Evolutionary conservation across 202 grass and related monocot genomes (phyloP).

Genomic region (Brachypodium distachyon): DNA sequence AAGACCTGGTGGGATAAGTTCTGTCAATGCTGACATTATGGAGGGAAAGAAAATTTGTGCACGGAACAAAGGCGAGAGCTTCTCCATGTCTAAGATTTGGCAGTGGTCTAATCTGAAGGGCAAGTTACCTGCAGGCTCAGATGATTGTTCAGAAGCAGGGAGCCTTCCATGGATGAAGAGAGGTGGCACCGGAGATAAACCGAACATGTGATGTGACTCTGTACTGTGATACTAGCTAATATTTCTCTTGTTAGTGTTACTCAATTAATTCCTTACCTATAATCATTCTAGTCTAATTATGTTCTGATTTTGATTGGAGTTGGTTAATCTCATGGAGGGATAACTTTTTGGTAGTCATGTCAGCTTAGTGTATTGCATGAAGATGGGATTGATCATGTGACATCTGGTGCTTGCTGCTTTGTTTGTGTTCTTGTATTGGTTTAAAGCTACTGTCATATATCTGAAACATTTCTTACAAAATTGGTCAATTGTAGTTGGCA

Average conservation of each 20-base stretch:
- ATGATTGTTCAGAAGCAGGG: conserved; percentile 41
- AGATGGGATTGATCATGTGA: conserved; percentile 19
- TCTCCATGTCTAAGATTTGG: conserved; percentile 98
- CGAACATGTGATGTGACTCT: conserved; percentile 42
- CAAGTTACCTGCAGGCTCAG: conserved; percentile 53
- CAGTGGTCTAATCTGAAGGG: conserved; percentile 77
- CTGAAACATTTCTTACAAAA: neutral
- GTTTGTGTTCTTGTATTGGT: neutral
- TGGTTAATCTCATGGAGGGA: conserved; percentile 20
- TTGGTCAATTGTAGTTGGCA: neutral
- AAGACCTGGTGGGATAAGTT: conserved; percentile 40
- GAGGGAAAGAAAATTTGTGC: conserved; percentile 71
- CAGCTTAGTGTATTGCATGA: conserved; percentile 8
- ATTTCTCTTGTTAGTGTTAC: conserved; percentile 35
- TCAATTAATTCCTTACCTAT: conserved; percentile 41
- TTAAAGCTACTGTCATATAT: neutral
- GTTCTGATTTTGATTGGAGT: conserved; percentile 23
- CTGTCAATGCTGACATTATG: conserved; percentile 53
- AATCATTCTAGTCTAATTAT: conserved; percentile 35
- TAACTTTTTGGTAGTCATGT: conserved; percentile 6
- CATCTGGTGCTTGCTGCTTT: conserved; percentile 3
- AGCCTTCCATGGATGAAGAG: conserved; percentile 58
- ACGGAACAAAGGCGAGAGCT: conserved; percentile 84
- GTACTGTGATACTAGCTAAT: conserved; percentile 30
- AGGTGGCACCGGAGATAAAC: conserved; percentile 29